Conservation (phyloP, 345 rosid species). For the Iberis pinnata region DNA sequence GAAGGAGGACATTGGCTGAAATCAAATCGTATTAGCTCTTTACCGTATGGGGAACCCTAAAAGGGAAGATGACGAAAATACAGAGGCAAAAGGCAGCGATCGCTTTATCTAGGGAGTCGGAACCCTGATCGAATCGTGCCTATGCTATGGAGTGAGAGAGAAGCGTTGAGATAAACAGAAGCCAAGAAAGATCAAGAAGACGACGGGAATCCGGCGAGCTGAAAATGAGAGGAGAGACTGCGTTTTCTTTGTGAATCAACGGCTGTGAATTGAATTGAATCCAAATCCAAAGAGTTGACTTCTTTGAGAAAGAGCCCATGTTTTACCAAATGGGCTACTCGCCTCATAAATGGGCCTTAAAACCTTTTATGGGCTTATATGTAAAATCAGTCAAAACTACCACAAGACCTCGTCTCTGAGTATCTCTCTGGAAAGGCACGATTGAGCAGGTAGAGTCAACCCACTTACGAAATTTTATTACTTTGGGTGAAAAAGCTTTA, state of each 20-base stretch:
- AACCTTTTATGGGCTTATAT: too few species aligned
- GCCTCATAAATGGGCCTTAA: too few species aligned
- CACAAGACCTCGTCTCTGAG: not conserved
- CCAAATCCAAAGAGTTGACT: too few species aligned
- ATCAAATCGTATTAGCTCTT: conserved; percentile 13
- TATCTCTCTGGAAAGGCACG: too few species aligned
- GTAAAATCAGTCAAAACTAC: too few species aligned
- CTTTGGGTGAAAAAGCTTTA: not conserved
- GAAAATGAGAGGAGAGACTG: conserved; percentile 5
- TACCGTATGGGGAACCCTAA: conserved; percentile 18
- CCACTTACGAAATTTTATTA: not conserved
- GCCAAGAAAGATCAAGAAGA: conserved; percentile 1
- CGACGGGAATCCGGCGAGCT: conserved; percentile 27
- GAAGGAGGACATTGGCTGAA: conserved; percentile 6
- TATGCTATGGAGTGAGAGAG: conserved; percentile 2
- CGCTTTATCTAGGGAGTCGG: conserved; percentile 10
- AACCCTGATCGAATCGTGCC: conserved; percentile 7
- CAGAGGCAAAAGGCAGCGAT: conserved; percentile 3
- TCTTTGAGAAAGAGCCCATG: too few species aligned
- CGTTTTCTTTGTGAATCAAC: conserved; percentile 12
- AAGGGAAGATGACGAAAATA: not conserved
- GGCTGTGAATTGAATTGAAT: not conserved
- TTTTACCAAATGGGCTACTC: too few species aligned
- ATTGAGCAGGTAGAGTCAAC: not conserved
- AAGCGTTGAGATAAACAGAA: not conserved